Percentiles rank a stretch among this genome's conserved stretches.
Conservation (phyloP, 176 grass and related monocot genomes). For the Tillandsia leiboldiana region DNA sequence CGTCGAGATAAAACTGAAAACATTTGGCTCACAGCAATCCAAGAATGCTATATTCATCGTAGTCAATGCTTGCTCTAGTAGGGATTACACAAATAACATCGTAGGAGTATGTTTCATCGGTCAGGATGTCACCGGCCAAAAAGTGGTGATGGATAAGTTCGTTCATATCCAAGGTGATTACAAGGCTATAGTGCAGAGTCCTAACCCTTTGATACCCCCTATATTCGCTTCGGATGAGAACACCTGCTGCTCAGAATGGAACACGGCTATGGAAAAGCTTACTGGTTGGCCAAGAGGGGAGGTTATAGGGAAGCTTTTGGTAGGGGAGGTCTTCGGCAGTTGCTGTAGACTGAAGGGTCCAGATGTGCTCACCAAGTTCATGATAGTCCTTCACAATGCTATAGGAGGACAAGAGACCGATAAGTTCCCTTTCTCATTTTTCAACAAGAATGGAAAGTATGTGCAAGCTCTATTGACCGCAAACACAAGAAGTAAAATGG, state of each 20-base stretch:
- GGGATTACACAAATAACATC: constrained; percentile 73
- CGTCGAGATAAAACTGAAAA: constrained; percentile 96
- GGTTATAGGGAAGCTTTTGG: constrained; percentile 68
- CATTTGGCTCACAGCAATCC: constrained; percentile 64
- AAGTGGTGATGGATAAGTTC: constrained; percentile 98
- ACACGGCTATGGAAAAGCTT: constrained; percentile 92
- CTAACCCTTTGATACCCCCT: constrained; percentile 87
- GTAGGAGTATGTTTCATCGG: constrained; percentile 85
- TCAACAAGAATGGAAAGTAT: constrained; percentile 85
- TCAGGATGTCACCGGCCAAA: constrained; percentile 85
- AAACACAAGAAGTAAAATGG: constrained; percentile 71
- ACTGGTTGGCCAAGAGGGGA: constrained; percentile 84
- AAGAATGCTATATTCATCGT: constrained; percentile 71
- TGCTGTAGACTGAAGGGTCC: constrained; percentile 75
- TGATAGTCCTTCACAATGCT: constrained; percentile 84
- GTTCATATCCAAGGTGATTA: constrained; percentile 98
- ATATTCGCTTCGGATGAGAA: constrained; percentile 99
- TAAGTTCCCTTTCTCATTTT: constrained; percentile 87
- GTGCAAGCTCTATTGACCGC: constrained; percentile 84
- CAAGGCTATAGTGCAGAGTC: constrained; percentile 88
- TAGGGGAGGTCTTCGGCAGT: constrained; percentile 87
- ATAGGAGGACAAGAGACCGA: constrained; percentile 80
- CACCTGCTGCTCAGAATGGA: constrained; percentile 94
- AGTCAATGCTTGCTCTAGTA: constrained; percentile 91
- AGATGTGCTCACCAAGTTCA: constrained; percentile 91